These are phyloP conservation scores for Eutypa lata DNA, from an alignment of 2,329 filamentous ascomycete species.

Conservation along the genomic window DNA sequence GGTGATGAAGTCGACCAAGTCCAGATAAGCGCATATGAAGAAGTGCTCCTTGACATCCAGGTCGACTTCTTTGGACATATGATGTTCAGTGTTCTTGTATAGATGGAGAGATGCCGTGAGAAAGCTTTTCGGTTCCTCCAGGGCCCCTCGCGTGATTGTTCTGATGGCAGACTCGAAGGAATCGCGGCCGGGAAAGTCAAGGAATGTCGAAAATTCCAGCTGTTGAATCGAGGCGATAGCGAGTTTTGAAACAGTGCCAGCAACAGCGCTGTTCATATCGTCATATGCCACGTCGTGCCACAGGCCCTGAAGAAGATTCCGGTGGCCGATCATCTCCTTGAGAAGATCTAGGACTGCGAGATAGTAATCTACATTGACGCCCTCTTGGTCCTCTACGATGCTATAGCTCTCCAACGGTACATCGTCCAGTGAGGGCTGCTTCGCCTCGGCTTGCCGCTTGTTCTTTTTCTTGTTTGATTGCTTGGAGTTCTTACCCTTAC, in stretches of 20 bases:
- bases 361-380: slow-evolving; percentile 34
- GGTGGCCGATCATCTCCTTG: slow-evolving; percentile 35
- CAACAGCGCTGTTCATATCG: slow-evolving; percentile 43
- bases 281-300: slow-evolving; percentile 45
- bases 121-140: slow-evolving; percentile 25
- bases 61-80: slow-evolving; percentile 13
- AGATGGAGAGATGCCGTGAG: too few relatives aligned
- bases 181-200: slow-evolving; percentile 44
- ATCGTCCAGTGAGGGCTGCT: too few relatives aligned
- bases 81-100: too few relatives aligned
- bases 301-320: slow-evolving; percentile 34
- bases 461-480: too few relatives aligned
- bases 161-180: slow-evolving; percentile 40
- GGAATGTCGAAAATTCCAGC: slow-evolving; percentile 35
- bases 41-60: slow-evolving; percentile 43
- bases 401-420: too few relatives aligned
- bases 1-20: slow-evolving; percentile 40
- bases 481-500: too few relatives aligned
- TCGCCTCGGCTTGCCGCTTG: too few relatives aligned
- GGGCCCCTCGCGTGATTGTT: slow-evolving; percentile 35
- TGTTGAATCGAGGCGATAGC: slow-evolving; percentile 40
- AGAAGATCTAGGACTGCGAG: slow-evolving; percentile 39
- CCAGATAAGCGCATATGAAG: slow-evolving; percentile 37
- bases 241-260: slow-evolving; percentile 38
- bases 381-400: too few relatives aligned